phyloP scores from a whole-genome alignment of 23 red algal genomes.

The Gracilaria gracilis region DNA sequence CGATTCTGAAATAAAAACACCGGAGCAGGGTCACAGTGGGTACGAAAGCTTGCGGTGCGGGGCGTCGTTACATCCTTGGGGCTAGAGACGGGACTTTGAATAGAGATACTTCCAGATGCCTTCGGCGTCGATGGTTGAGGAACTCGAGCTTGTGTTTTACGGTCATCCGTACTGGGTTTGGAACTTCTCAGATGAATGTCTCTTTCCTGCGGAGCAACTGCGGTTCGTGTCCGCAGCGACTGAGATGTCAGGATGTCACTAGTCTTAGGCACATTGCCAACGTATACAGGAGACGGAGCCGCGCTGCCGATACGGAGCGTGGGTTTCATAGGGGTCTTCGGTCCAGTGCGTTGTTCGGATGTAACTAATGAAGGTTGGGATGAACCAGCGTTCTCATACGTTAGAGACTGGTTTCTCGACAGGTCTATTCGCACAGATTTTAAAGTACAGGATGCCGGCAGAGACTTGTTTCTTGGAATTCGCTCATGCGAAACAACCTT shows the following conservation, averaged over 20 bases:
- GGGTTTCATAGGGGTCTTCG: not conserved
- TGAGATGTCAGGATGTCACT: not conserved
- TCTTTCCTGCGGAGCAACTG: not conserved
- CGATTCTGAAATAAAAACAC: not conserved
- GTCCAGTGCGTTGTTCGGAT: not conserved
- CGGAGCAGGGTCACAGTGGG: not conserved
- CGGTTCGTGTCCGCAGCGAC: not conserved
- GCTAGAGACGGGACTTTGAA: slow-evolving; percentile 2
- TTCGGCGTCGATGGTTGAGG: not conserved
- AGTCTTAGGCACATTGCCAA: not conserved
- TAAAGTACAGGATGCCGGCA: not conserved
- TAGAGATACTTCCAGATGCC: not conserved
- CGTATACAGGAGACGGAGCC: not conserved
- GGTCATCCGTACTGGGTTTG: not conserved
- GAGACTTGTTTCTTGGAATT: slow-evolving; percentile 27
- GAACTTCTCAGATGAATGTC: not conserved
- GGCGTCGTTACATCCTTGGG: not conserved
- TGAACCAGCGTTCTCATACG: not conserved
- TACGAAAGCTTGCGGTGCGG: not conserved
- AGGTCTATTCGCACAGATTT: not conserved
- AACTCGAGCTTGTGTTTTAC: not conserved
- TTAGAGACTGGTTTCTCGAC: not conserved
- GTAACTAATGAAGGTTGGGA: not conserved
- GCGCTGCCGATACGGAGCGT: not conserved
- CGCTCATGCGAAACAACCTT: slow-evolving; percentile 20